Percentiles rank a stretch among this genome's conserved stretches.
Conservation (phyloP, 805 yeast species). For the Yarrowia porcina region DNA sequence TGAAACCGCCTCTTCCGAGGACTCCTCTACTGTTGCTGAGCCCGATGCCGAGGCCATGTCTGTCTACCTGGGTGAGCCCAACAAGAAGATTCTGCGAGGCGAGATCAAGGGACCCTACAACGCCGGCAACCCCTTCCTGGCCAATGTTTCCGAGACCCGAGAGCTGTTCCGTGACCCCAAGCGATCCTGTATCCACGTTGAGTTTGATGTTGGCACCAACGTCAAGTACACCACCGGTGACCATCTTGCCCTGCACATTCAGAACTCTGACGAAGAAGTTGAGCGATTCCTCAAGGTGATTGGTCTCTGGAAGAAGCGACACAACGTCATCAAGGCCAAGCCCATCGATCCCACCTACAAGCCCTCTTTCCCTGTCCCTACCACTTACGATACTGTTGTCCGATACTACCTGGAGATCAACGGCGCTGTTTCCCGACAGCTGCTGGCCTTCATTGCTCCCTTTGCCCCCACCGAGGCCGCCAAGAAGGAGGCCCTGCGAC, state of each 20-base stretch:
- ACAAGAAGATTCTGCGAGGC: slow-evolving; percentile 49
- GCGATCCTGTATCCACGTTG: slow-evolving; percentile 87
- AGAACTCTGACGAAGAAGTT: slow-evolving; percentile 75
- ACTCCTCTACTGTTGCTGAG: slow-evolving; percentile 29
- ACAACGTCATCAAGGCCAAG: slow-evolving; percentile 59
- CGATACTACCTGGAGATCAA: slow-evolving; percentile 87
- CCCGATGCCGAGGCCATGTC: slow-evolving; percentile 39
- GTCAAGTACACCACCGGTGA: slow-evolving; percentile 92
- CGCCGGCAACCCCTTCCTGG: slow-evolving; percentile 76
- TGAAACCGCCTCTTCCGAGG: slow-evolving; percentile 31
- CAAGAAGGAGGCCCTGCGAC: slow-evolving; percentile 46
- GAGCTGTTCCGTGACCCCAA: slow-evolving; percentile 65
- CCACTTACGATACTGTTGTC: slow-evolving; percentile 81
- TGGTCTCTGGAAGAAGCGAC: slow-evolving; percentile 51
- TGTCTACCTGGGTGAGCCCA: slow-evolving; percentile 83
- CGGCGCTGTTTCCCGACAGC: slow-evolving; percentile 91
- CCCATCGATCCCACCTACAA: slow-evolving; percentile 56
- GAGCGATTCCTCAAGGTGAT: slow-evolving; percentile 62
- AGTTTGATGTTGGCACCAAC: slow-evolving; percentile 73
- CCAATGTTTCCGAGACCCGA: slow-evolving; percentile 55
- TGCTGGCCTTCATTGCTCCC: slow-evolving; percentile 64
- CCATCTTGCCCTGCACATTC: slow-evolving; percentile 92
- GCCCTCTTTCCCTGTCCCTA: slow-evolving; percentile 52
- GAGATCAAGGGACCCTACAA: slow-evolving; percentile 65
- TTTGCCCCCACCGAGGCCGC: slow-evolving; percentile 72